Conservation (phyloP, 2,329 filamentous ascomycete genomes). For the Ascochyta lentis region DNA sequence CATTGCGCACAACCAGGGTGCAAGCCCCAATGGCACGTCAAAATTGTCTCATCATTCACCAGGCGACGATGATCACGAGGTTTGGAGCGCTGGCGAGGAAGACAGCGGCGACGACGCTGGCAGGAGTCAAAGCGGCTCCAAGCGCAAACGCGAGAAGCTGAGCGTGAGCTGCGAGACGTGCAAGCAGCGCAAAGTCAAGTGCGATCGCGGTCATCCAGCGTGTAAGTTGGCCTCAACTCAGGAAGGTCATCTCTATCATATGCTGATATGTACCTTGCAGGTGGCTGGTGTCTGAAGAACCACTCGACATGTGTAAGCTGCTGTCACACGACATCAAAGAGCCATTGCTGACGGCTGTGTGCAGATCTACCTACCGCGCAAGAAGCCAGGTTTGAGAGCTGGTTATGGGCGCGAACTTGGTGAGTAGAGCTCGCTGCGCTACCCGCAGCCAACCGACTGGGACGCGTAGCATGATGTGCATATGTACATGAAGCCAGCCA, state of each 20-base stretch:
- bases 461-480: background rate
- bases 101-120: constrained; percentile 52
- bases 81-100: constrained; percentile 44
- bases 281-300: constrained; percentile 73
- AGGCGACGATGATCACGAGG: constrained; percentile 42
- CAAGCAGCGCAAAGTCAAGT: constrained; percentile 77
- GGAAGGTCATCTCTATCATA: background rate
- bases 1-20: constrained; percentile 34
- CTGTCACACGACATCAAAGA: constrained; percentile 3
- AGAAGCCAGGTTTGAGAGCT: constrained; percentile 69
- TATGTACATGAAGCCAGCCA: constrained; percentile 23
- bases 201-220: constrained; percentile 75
- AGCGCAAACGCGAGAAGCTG: constrained; percentile 56
- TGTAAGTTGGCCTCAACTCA: constrained; percentile 49
- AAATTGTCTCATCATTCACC: constrained; percentile 46
- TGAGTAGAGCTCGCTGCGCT: background rate
- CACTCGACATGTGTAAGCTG: constrained; percentile 62
- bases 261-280: constrained; percentile 10
- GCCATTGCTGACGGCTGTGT: constrained; percentile 6
- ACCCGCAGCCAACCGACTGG: constrained; percentile 13
- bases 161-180: constrained; percentile 70
- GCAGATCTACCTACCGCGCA: constrained; percentile 69
- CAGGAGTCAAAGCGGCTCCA: constrained; percentile 48
- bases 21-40: constrained; percentile 39
- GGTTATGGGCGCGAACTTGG: constrained; percentile 67